phyloP scores from a whole-genome alignment of 129 eudicot species.

The Flaveria robusta region DNA sequence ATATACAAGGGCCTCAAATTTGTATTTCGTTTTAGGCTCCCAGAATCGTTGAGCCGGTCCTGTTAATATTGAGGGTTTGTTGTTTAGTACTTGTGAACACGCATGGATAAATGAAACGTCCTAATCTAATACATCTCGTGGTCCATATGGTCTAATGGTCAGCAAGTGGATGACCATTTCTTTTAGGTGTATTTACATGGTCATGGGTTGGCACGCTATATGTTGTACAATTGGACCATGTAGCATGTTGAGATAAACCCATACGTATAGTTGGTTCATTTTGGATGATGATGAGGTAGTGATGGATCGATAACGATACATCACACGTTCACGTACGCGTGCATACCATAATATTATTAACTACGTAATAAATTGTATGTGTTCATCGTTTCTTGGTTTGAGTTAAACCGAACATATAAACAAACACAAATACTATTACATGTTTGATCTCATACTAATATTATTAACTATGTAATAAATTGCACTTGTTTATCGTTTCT shows the following conservation, averaged over 20 bases:
- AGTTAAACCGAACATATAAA: no score
- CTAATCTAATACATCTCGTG: not conserved
- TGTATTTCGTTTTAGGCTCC: no score
- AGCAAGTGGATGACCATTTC: conserved; percentile 15
- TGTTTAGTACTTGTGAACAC: not conserved
- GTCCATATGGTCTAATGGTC: conserved; percentile 20
- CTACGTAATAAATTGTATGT: no score
- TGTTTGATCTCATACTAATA: no score
- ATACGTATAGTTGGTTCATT: conserved; percentile 24
- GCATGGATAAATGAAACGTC: not conserved
- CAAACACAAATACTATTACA: no score
- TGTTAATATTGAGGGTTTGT: no score
- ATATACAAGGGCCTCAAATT: no score
- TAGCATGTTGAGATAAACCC: conserved; percentile 24
- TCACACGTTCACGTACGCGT: conserved; percentile 5
- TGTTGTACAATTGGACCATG: conserved; percentile 28
- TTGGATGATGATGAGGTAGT: conserved; percentile 28
- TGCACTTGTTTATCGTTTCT: no score
- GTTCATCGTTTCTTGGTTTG: no score
- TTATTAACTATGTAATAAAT: no score
- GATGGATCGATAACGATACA: conserved; percentile 19
- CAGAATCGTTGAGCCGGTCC: no score
- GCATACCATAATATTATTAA: not conserved
- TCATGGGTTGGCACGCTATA: conserved; percentile 26
- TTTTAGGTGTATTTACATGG: conserved; percentile 19